Base-by-base conservation (phyloP, 164 flowering plant genomes). In the Chloranthus sessilifolius region DNA sequence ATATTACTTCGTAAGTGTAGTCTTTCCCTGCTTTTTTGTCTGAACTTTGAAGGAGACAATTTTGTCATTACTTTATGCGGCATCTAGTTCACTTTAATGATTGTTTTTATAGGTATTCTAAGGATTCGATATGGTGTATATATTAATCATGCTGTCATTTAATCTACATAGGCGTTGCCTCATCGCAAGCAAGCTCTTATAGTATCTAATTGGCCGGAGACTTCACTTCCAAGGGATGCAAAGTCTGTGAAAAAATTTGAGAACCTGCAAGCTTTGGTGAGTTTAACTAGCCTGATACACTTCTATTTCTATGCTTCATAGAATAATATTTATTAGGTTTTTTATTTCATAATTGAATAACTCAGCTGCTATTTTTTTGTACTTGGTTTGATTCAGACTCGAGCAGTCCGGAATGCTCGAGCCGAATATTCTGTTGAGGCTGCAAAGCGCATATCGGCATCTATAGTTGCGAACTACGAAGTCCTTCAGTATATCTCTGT, bases 341-440 rank as follows among this genome's bases (percentile, higher is more conserved):
- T 26, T 37, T 23, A 7, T 26, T 19, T 52, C 33, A 28, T 52
- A 21, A 11, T 21, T 24, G 9, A 37, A 36, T n/a, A 46, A 48
- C 23, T 3, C 5, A 48, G 11, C 3, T 7, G 7, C 33, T 1
- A 11, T 1, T 52, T 25, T 33, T 42, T 55, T 20, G 20, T 20
- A 23, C 22, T 9, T 40, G 33, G 14, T 48, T 39, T 20, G 36
- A 15, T 33, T 25, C 64, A 82, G 98, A 87, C 80, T 11, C 78
- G 78, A 66, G 87, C 96, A 38, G 74, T 91, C 43, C 75, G 98
- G 36, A 91, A 91, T 81, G 96, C 82, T 37, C 78, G 98, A 52
- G 98, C 98, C 53, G 96, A 91, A 62, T 87, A 91, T 60, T 82
- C 88, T 43, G 98, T 87, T 61, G 95, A 80, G 64, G 96, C 98